Conservation (phyloP, 768 basidiomycete genomes). For the Omphalotus guepiniiformis region DNA sequence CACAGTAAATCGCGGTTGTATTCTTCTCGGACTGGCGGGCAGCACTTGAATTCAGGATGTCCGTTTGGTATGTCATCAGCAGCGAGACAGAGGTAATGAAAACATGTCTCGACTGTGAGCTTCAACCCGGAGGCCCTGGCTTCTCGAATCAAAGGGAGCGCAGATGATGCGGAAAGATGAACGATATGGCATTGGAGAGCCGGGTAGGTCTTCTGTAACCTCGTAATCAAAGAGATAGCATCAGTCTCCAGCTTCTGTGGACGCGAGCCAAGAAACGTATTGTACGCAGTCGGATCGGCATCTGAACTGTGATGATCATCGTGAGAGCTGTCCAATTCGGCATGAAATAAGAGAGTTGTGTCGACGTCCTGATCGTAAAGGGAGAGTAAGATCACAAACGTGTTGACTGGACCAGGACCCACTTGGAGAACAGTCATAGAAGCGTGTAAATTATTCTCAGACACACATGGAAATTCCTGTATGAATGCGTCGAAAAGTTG, state of each 20-base stretch:
- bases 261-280: conserved; percentile 82
- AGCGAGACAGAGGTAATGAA: conserved; percentile 87
- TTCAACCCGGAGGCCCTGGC: conserved; percentile 63
- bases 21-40: conserved; percentile 82
- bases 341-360: conserved; percentile 86
- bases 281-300: conserved; percentile 54
- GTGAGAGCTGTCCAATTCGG: conserved; percentile 59
- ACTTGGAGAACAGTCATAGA: conserved; percentile 81
- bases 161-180: conserved; percentile 84
- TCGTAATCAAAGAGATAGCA: conserved; percentile 76
- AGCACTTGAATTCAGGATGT: conserved; percentile 90
- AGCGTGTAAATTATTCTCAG: conserved; percentile 55
- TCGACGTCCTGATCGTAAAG: conserved; percentile 46
- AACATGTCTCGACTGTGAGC: conserved; percentile 94
- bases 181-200: conserved; percentile 87
- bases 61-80: conserved; percentile 71
- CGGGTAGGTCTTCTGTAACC: conserved; percentile 59
- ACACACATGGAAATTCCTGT: conserved; percentile 91
- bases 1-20: conserved; percentile 74
- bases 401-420: conserved; percentile 10
- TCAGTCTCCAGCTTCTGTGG: conserved; percentile 75
- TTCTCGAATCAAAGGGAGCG: conserved; percentile 69
- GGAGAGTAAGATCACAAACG: neutral
- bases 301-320: neutral
- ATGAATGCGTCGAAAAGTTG: conserved; percentile 1